Conservation (phyloP, 2,329 filamentous ascomycete genomes). For the Diaporthe ilicicola region DNA sequence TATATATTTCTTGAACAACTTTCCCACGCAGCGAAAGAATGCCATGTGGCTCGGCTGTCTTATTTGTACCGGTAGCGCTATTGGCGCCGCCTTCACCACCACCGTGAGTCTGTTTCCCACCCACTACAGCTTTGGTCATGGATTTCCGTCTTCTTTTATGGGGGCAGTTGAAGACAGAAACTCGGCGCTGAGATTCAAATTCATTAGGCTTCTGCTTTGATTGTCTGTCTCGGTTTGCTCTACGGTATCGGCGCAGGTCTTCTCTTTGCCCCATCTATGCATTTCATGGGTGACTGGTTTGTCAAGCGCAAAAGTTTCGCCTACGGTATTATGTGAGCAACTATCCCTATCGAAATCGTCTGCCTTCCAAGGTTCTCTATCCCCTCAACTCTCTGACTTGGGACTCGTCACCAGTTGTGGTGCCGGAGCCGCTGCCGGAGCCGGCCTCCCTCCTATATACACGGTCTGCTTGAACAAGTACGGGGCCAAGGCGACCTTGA, state of each 20-base stretch:
- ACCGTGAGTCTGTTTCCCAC: background rate
- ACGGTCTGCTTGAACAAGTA: constrained; percentile 2
- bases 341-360: background rate
- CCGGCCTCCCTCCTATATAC: background rate
- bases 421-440: background rate
- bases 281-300: constrained; percentile 7
- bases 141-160: background rate
- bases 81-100: background rate
- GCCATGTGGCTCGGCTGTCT: constrained; percentile 2
- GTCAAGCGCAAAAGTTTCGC: constrained; percentile 2
- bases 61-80: background rate
- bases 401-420: background rate
- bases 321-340: background rate
- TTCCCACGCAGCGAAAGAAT: background rate
- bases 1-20: background rate
- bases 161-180: background rate
- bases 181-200: background rate
- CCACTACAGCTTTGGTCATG: background rate
- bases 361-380: background rate
- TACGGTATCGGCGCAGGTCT: background rate
- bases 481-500: background rate
- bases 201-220: background rate
- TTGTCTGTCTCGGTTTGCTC: background rate
- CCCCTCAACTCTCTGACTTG: background rate
- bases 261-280: background rate